phyloP scores from a whole-genome alignment of 257 asterid genomes.

The Nicotiana undulata region DNA sequence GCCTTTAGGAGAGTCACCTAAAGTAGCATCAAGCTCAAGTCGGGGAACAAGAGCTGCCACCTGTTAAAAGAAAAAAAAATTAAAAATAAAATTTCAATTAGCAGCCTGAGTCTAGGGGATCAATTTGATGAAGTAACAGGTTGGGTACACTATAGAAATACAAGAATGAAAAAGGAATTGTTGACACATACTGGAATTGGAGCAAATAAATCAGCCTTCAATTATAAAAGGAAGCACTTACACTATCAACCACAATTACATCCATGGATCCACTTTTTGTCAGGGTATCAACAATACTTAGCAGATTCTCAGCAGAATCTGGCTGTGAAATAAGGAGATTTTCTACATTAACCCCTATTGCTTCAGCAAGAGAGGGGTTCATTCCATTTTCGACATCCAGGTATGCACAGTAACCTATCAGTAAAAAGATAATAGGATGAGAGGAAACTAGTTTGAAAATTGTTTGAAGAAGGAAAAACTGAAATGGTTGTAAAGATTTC shows the following conservation, averaged over 20 bases:
- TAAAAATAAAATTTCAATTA: no score
- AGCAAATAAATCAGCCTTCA: background rate
- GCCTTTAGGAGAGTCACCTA: conserved; percentile 41
- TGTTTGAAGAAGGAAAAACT: background rate
- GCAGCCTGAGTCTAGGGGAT: no score
- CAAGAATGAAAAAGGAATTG: background rate
- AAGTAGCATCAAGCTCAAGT: conserved; percentile 49
- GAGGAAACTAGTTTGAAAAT: conserved; percentile 1
- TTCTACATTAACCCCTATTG: conserved; percentile 71
- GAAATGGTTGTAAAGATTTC: background rate
- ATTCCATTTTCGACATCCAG: conserved; percentile 94
- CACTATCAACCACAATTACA: conserved; percentile 95
- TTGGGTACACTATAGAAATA: no score
- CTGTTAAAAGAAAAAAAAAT: conserved; percentile 31
- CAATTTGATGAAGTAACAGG: no score
- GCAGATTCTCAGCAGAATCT: conserved; percentile 90
- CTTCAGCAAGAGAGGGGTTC: conserved; percentile 76
- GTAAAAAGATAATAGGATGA: conserved; percentile 9
- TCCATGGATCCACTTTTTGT: conserved; percentile 82
- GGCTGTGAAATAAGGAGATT: conserved; percentile 94
- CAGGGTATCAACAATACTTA: conserved; percentile 83
- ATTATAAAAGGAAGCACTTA: conserved; percentile 30
- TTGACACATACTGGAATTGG: background rate
- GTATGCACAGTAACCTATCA: conserved; percentile 88
- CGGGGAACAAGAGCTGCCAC: conserved; percentile 98